Conservation (phyloP, 345 rosid species). For the Populus davidiana region DNA sequence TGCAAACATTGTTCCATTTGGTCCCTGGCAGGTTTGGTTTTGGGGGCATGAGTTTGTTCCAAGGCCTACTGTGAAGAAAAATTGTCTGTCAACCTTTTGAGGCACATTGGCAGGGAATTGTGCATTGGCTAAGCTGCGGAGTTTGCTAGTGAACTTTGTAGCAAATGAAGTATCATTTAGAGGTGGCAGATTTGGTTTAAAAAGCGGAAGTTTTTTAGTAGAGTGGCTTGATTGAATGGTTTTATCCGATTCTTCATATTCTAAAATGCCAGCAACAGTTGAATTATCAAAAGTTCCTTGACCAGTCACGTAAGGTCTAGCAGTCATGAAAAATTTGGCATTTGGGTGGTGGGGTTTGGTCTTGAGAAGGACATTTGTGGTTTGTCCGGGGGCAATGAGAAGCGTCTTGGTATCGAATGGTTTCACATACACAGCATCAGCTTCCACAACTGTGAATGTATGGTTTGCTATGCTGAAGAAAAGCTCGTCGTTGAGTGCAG, state of each 20-base stretch:
- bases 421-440: background rate
- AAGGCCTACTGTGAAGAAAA: too few relatives aligned
- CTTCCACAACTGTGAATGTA: background rate
- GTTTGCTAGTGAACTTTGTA: constrained; percentile 4
- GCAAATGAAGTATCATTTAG: constrained; percentile 2
- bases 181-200: background rate
- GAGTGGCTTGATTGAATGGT: background rate
- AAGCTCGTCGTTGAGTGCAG: background rate
- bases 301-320: constrained; percentile 3
- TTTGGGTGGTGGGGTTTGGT: constrained; percentile 1
- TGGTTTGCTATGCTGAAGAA: background rate
- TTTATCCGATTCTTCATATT: constrained; percentile 2
- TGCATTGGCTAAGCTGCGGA: background rate
- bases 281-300: constrained; percentile 13
- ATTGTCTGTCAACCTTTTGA: too few relatives aligned
- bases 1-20: too few relatives aligned
- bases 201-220: background rate
- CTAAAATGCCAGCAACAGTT: constrained; percentile 6
- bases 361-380: constrained; percentile 1
- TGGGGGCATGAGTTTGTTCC: too few relatives aligned
- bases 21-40: too few relatives aligned
- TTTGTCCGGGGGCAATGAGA: background rate
- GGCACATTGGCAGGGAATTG: too few relatives aligned
- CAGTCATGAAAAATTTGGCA: constrained; percentile 2
- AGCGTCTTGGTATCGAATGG: background rate